These are phyloP conservation scores for Apiospora arundinis DNA, from an alignment of 2,329 filamentous ascomycete genomes.

Conservation along the genomic window DNA sequence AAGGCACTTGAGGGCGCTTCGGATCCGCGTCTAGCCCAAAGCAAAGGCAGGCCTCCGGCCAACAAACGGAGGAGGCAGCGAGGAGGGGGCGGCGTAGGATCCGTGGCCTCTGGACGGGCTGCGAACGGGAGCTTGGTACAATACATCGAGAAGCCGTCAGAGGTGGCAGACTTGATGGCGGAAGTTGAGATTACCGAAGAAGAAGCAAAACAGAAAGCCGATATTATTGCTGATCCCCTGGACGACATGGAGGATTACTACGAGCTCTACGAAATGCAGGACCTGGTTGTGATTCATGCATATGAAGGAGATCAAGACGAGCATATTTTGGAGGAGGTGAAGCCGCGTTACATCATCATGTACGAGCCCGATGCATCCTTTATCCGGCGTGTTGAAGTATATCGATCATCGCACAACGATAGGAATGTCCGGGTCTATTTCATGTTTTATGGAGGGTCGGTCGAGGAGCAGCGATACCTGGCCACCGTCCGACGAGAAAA, in stretches of 20 bases:
- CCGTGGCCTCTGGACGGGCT: constrained; percentile 64
- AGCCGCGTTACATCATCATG: constrained; percentile 96
- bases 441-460: constrained; percentile 92
- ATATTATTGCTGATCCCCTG: constrained; percentile 77
- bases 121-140: constrained; percentile 78
- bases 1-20: constrained; percentile 73
- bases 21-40: constrained; percentile 57
- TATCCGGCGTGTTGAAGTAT: constrained; percentile 92
- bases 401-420: constrained; percentile 90
- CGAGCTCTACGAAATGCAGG: constrained; percentile 88
- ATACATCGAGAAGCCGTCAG: constrained; percentile 81
- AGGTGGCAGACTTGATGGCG: constrained; percentile 82
- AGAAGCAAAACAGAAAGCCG: constrained; percentile 77
- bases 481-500: constrained; percentile 92
- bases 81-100: constrained; percentile 70
- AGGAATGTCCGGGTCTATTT: constrained; percentile 93
- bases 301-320: constrained; percentile 97
- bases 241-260: constrained; percentile 94
- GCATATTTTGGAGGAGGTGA: constrained; percentile 92
- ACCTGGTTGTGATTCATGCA: constrained; percentile 86
- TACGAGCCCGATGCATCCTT: constrained; percentile 96
- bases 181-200: constrained; percentile 82
- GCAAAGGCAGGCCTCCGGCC: constrained; percentile 70
- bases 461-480: constrained; percentile 94
- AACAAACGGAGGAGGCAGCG: constrained; percentile 88